Evolutionary conservation across 768 basidiomycete genomes (phyloP).

Genomic region (Suillus paluster): DNA sequence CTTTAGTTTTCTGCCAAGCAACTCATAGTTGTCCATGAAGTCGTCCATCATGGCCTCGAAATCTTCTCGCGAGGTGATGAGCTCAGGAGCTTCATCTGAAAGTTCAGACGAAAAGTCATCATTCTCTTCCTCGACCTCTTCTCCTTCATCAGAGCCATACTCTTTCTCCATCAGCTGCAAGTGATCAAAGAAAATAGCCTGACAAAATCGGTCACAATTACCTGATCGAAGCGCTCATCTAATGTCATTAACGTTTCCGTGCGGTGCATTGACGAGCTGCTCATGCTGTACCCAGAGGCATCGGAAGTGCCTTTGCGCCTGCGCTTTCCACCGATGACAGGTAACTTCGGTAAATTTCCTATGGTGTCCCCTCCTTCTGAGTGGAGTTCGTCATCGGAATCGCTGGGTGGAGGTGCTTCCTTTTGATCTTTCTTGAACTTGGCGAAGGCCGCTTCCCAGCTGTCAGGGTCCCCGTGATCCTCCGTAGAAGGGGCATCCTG

Average conservation of each 20-base stretch:
- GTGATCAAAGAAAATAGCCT: constrained; percentile 2
- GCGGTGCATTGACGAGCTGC: constrained; percentile 93
- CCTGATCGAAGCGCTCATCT: constrained; percentile 95
- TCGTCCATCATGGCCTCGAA: constrained; percentile 92
- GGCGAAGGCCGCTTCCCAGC: constrained; percentile 83
- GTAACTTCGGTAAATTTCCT: constrained; percentile 70
- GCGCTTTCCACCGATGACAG: constrained; percentile 80
- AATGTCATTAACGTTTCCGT: constrained; percentile 87
- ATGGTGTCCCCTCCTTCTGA: constrained; percentile 86
- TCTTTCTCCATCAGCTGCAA: constrained; percentile 74
- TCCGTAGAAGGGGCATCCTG: constrained; percentile 28
- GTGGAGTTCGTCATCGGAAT: constrained; percentile 54
- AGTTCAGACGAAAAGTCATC: constrained; percentile 43
- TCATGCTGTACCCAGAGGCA: constrained; percentile 96
- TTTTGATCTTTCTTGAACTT: constrained; percentile 68
- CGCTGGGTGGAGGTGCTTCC: constrained; percentile 27
- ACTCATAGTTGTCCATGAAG: constrained; percentile 90
- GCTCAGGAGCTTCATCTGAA: constrained; percentile 61
- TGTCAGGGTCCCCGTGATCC: constrained; percentile 41
- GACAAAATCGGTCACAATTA: constrained; percentile 32
- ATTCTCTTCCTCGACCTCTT: constrained; percentile 43
- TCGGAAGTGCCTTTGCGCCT: constrained; percentile 77
- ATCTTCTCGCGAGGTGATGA: constrained; percentile 84
- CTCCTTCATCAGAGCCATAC: constrained; percentile 68
- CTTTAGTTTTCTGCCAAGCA: constrained; percentile 85